Evolutionary conservation across 2,329 filamentous ascomycete genomes (phyloP).

Genomic region (Clarireedia hainanense): DNA sequence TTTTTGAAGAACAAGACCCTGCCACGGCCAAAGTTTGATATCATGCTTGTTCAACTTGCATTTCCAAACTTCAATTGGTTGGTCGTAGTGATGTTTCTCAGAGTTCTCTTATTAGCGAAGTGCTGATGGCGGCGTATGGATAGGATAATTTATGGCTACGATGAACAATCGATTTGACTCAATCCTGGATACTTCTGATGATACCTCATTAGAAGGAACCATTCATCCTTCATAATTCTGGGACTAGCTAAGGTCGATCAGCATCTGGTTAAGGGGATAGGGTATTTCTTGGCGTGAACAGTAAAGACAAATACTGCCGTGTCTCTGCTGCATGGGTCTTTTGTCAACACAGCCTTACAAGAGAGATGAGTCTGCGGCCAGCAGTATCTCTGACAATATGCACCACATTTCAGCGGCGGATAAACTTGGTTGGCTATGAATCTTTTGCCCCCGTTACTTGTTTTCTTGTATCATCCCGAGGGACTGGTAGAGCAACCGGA

Average conservation of each 20-base stretch:
- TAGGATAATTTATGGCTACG: background rate
- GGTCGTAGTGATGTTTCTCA: background rate
- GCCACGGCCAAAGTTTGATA: background rate
- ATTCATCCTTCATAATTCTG: background rate
- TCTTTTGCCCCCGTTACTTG: background rate
- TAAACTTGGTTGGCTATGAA: slow-evolving; percentile 1
- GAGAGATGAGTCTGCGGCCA: background rate
- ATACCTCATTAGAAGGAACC: background rate
- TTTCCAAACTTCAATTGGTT: background rate
- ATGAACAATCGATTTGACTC: background rate
- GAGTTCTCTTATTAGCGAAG: background rate
- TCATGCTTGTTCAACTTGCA: background rate
- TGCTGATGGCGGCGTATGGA: background rate
- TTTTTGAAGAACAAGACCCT: background rate
- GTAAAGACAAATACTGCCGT: background rate
- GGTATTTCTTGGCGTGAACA: background rate
- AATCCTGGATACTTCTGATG: background rate
- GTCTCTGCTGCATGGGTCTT: background rate
- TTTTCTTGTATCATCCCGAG: background rate
- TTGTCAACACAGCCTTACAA: slow-evolving; percentile 6
- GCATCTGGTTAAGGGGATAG: background rate
- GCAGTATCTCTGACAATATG: background rate
- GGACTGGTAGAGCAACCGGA: background rate
- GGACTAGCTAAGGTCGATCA: background rate
- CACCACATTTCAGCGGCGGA: background rate